Evolutionary conservation across 345 rosid species (phyloP).

Genomic region (Moricandia arvensis): DNA sequence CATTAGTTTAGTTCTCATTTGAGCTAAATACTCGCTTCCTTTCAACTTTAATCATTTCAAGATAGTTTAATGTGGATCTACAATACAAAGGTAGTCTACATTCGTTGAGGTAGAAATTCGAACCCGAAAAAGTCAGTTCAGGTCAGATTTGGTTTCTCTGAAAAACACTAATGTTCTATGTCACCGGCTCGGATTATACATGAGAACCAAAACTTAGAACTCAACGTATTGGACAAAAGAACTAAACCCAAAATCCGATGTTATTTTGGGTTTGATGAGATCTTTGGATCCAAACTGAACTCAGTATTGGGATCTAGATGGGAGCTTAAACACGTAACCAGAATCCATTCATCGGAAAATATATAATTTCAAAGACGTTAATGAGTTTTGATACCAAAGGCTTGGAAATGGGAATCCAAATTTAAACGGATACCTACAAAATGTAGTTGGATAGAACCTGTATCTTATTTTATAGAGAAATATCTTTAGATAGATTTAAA

Average conservation of each 20-base stretch:
- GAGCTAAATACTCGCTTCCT: not conserved
- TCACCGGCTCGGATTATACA: not conserved
- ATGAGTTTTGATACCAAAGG: not conserved
- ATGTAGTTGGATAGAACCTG: too few species aligned
- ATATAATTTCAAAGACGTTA: not conserved
- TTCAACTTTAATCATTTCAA: not conserved
- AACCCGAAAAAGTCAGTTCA: not conserved
- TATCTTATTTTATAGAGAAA: too few species aligned
- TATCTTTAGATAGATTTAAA: too few species aligned
- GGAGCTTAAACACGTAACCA: not conserved
- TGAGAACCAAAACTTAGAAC: not conserved
- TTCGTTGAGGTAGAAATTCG: too few species aligned
- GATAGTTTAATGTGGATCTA: not conserved
- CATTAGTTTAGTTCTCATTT: conserved; percentile 6
- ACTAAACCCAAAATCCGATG: not conserved
- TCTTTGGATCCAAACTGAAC: not conserved
- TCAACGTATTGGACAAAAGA: too few species aligned
- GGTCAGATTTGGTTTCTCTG: not conserved
- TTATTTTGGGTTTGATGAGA: not conserved
- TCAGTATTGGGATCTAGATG: not conserved
- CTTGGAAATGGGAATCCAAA: not conserved
- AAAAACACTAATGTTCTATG: not conserved
- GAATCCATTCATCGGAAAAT: not conserved
- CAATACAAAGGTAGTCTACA: not conserved
- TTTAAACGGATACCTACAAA: not conserved